phyloP scores from a whole-genome alignment of 164 flowering plant genomes.

The Umbilicus rupestris region DNA sequence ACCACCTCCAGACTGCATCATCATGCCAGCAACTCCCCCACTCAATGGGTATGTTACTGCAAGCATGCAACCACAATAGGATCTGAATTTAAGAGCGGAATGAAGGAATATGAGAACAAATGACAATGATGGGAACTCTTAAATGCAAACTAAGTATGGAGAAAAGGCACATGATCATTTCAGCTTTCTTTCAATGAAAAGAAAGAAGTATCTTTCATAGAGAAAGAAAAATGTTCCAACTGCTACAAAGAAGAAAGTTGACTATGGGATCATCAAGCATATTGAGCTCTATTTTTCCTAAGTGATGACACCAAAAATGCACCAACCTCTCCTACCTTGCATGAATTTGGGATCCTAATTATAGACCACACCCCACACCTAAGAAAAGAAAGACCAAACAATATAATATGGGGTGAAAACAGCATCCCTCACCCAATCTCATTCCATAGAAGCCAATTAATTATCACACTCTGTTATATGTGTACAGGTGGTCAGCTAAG shows the following conservation, averaged over 20 bases:
- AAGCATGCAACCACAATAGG: not conserved
- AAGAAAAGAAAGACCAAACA: not conserved
- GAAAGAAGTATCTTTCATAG: not conserved
- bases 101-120: not conserved
- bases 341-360: slow-evolving; percentile 1
- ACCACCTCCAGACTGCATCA: slow-evolving; percentile 17
- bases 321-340: slow-evolving; percentile 19
- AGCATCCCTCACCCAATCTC: not conserved
- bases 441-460: not conserved
- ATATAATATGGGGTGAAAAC: not conserved
- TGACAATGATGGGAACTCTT: not conserved
- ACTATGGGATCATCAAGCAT: slow-evolving; percentile 5
- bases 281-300: not conserved
- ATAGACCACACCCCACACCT: not conserved
- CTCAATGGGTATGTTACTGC: not conserved
- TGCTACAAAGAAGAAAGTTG: slow-evolving; percentile 28
- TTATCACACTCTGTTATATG: not conserved
- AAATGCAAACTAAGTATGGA: not conserved
- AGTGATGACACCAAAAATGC: slow-evolving; percentile 15
- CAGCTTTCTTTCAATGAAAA: not conserved
- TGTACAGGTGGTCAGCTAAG: not conserved
- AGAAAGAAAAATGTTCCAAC: slow-evolving; percentile 18
- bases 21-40: not conserved
- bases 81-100: not conserved
- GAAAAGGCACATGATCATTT: not conserved